phyloP scores from a whole-genome alignment of 148 eudicot genomes.

The Amaranthus hypochondriacus region DNA sequence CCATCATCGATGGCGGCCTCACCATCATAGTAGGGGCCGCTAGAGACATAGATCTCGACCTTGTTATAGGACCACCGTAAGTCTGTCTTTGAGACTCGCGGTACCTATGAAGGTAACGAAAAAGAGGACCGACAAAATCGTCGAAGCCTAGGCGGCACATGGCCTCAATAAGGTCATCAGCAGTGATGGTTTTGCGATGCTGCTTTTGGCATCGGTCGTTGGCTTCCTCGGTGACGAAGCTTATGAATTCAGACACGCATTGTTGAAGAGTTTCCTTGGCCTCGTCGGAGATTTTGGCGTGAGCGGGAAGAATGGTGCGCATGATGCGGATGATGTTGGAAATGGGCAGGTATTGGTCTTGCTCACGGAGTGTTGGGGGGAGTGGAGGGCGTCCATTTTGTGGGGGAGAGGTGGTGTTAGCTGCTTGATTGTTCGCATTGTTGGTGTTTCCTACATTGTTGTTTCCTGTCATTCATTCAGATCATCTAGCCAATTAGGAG shows the following conservation, averaged over 20 bases:
- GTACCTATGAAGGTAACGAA: constrained; percentile 17
- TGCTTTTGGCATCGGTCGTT: constrained; percentile 23
- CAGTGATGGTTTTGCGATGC: constrained; percentile 31
- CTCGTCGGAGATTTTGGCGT: constrained; percentile 35
- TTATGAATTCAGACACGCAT: constrained; percentile 34
- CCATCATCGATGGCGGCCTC: too few species aligned
- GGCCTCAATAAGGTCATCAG: constrained; percentile 31
- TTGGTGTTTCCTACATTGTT: too few species aligned
- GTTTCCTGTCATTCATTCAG: too few species aligned
- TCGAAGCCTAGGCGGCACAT: constrained; percentile 29
- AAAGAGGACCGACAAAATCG: constrained; percentile 23
- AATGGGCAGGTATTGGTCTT: constrained; percentile 25
- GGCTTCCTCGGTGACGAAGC: constrained; percentile 35
- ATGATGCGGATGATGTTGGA: constrained; percentile 35
- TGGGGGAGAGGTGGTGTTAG: not conserved
- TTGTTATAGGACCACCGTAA: too few species aligned
- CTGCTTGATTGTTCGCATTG: not conserved
- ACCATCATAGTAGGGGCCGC: too few species aligned
- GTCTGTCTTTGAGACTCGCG: not conserved
- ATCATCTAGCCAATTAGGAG: too few species aligned
- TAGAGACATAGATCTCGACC: not conserved
- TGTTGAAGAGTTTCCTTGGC: constrained; percentile 31
- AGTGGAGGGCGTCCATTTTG: constrained; percentile 4
- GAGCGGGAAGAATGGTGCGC: constrained; percentile 26
- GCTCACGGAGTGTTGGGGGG: constrained; percentile 16